Evolutionary conservation across 2,329 filamentous ascomycete species (phyloP).

Genomic region (Periconia macrospinosa): DNA sequence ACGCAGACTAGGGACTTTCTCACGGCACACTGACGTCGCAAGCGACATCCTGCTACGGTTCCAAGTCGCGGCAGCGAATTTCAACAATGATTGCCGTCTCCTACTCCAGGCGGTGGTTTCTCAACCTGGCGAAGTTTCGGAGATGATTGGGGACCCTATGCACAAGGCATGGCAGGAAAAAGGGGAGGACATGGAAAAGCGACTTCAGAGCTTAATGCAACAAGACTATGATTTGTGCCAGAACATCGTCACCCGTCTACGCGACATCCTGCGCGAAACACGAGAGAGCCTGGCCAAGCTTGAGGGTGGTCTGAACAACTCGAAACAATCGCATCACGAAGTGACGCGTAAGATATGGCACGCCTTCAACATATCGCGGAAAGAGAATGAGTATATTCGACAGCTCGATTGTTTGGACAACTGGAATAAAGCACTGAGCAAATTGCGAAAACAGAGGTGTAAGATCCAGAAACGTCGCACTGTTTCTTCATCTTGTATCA

Average conservation of each 20-base stretch:
- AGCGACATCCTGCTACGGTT: slow-evolving; percentile 8
- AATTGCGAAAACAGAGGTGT: slow-evolving; percentile 1
- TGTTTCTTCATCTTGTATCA: slow-evolving; percentile 2
- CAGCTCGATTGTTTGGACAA: slow-evolving; percentile 7
- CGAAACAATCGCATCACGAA: slow-evolving; percentile 5
- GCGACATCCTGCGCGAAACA: slow-evolving; percentile 11
- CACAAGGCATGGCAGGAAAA: slow-evolving; percentile 8
- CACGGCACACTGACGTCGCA: slow-evolving; percentile 3
- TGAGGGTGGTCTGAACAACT: slow-evolving; percentile 1
- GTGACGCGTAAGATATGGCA: no score
- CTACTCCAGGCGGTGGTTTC: slow-evolving; percentile 10
- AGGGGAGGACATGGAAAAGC: slow-evolving; percentile 2
- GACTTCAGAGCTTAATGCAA: slow-evolving; percentile 8
- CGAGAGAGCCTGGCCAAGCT: slow-evolving; percentile 6
- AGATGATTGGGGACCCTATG: slow-evolving; percentile 8
- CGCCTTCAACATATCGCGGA: no score
- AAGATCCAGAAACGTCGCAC: slow-evolving; percentile 4
- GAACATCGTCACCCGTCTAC: slow-evolving; percentile 8
- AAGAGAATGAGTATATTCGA: no score
- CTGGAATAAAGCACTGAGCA: slow-evolving; percentile 10
- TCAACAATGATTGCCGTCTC: slow-evolving; percentile 5
- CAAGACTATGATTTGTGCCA: slow-evolving; percentile 10
- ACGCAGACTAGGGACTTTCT: slow-evolving; percentile 7
- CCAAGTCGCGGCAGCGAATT: slow-evolving; percentile 3
- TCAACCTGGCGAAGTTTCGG: slow-evolving; percentile 6